Conservation (phyloP, 352 stramenopile species). For the Phytophthora sojae region DNA sequence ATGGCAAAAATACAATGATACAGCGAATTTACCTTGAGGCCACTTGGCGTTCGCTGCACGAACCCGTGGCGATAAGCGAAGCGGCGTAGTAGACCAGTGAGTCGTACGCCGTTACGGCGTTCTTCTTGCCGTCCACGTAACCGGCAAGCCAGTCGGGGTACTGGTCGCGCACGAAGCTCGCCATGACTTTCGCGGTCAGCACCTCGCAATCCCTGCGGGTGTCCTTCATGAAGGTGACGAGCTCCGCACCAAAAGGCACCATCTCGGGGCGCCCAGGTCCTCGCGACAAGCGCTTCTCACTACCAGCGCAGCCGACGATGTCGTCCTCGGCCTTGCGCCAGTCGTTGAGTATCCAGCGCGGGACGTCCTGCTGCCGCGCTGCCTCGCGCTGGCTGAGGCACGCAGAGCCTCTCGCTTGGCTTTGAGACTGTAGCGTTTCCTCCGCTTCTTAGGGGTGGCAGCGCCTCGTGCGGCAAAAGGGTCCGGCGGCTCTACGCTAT, state of each 20-base stretch:
- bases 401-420: neutral
- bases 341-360: neutral
- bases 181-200: neutral
- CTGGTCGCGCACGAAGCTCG: neutral
- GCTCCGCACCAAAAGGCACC: conserved; percentile 2
- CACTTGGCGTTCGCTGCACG: neutral
- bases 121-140: neutral
- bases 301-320: neutral
- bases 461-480: neutral
- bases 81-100: neutral
- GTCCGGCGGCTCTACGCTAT: neutral
- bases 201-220: neutral
- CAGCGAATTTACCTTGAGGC: neutral
- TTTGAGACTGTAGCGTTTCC: neutral
- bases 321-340: neutral
- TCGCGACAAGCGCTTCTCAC: conserved; percentile 3
- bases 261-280: neutral
- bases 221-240: conserved; percentile 11
- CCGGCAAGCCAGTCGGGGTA: neutral
- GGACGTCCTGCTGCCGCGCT: neutral
- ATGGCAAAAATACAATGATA: no score
- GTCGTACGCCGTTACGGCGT: neutral
- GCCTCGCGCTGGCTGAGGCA: conserved; percentile 9
- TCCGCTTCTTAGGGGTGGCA: neutral
- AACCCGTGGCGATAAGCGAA: neutral